Evolutionary conservation across 208 protist genomes (phyloP), one percentile per base, ranked within the genome.

Genomic region (Trypanosoma platydactyli): DNA sequence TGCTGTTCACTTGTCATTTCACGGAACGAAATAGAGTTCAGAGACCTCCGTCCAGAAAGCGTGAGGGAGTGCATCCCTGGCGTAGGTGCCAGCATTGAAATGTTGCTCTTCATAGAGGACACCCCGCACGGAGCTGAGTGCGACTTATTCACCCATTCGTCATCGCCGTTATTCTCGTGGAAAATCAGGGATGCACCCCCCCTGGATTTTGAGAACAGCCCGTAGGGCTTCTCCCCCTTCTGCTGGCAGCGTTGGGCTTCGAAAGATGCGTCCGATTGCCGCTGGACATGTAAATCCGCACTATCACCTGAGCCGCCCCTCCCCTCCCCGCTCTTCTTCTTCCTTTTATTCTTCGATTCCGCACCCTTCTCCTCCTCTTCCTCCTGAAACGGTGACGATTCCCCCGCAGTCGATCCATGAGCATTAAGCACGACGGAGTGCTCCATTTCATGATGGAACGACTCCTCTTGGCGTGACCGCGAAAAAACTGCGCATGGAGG

Each of bases 1-100:
- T 66, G 33, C 22, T 57, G 48, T 13, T 66, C 61, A 6, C 15
- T 1, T 57, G 61, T 57, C 61, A 66, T 57, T 25, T 66, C 61
- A 45, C 46, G 35, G 0, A 30, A 55, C 11, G 48, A 57, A 1
- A 66, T n/a, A 56, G 35, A 35, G 27, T 29, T 30, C 1, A 22
- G 13, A 18, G 50, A 33, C 27, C 27, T 41, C 5, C 12, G 46
- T 6, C 35, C 16, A 20, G 1, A 57, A 20, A 54, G 44, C 18
- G 61, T 66, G n/a, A 57, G 9, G n/a, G 61, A 66, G 20, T 57
- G 46, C n/a, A 56, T 15, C 40, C 30, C 33, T 16, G 61, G 61
- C 29, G 61, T 20, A 22, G 50, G 44, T 5, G 29, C 2, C 18
- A 20, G 1, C 22, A 16, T 22, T 42, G 6, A 13, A 15, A 2